Evolutionary conservation across 768 basidiomycete species (phyloP), one percentile per base, ranked within the genome.

Genomic region (Harrya chromipes): DNA sequence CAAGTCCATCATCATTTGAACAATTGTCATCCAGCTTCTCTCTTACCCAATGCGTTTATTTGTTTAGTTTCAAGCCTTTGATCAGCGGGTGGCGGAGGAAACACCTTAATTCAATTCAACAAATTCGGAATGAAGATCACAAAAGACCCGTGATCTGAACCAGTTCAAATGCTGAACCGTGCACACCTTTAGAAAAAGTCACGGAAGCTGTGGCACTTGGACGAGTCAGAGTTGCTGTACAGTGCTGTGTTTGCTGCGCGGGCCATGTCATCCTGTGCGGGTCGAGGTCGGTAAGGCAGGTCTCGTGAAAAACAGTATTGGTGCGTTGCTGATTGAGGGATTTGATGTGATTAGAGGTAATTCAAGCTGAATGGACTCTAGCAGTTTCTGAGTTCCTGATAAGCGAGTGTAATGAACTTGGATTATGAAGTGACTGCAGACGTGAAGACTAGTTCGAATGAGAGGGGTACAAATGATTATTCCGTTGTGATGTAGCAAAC

Each of bases 231-330:
- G n/a, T 9, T 52, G 57, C 60, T 61, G 52, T 60, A 60, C 54
- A 7, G 6, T 8, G 54, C 60, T 57, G 55, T 63, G 16, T n/a
- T 12, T 49, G 58, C 49, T 60, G 54, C 57, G 45, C 4, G 6
- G 11, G 41, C 16, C 33, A 40, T 34, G 43, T 6, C 4, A 46
- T 46, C 50, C 60, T 53, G 61, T 63, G 54, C 33, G 13, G 29
- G 49, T 21, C 29, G 3, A 36, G 13, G 4, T 40, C 24, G 24
- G 40, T 9, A 13, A 9, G 39, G 38, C 39, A 4, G 24, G 12
- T n/a, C 19, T 6, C 13, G 16, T 14, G 36, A 20, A 17, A 23
- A 33, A 33, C 17, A 17, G 29, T 54, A 12, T 14, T 14, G 9
- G 24, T 34, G 40, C 41, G 19, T 19, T 33, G 35, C 23, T 31